Percentiles rank a stretch among this genome's conserved stretches.
These are phyloP conservation scores for Fraxinus latifolia DNA, from an alignment of 305 asterid species.

Conservation along the genomic window DNA sequence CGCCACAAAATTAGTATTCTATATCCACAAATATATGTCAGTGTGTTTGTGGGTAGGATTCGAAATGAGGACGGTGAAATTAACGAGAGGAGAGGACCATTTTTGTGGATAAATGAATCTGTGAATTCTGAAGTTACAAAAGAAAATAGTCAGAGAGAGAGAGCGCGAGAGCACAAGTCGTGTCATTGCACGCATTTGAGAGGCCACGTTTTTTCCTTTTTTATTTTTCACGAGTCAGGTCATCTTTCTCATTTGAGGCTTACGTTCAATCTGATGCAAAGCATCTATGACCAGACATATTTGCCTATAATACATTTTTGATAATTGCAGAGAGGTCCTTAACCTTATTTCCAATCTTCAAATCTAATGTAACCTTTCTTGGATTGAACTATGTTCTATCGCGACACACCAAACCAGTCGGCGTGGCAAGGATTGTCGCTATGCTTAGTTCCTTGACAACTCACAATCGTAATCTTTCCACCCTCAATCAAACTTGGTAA, in stretches of 20 bases:
- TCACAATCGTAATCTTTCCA: not conserved
- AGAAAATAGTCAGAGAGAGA: constrained; percentile 2
- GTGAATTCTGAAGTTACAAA: not conserved
- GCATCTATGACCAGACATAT: constrained; percentile 30
- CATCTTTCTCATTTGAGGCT: not conserved
- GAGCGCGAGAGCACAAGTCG: constrained; percentile 18
- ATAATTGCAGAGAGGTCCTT: not conserved
- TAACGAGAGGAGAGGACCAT: constrained; percentile 25
- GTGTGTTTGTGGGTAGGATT: not conserved
- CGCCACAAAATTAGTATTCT: not conserved
- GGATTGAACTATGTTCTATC: not conserved
- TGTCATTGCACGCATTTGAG: constrained; percentile 3
- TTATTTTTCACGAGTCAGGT: not conserved
- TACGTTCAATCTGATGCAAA: constrained; percentile 19
- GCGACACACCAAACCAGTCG: not conserved
- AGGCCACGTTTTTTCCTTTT: not conserved
- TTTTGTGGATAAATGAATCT: constrained; percentile 31
- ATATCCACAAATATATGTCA: not conserved
- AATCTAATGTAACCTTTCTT: not conserved
- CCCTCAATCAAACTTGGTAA: not conserved
- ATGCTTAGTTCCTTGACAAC: not conserved
- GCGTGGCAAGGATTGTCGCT: not conserved
- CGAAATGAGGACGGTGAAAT: constrained; percentile 31
- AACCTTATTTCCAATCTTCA: not conserved
- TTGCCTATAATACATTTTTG: not conserved